Evolutionary conservation across 345 rosid species (phyloP).

Genomic region (Eucalyptus brandiana): DNA sequence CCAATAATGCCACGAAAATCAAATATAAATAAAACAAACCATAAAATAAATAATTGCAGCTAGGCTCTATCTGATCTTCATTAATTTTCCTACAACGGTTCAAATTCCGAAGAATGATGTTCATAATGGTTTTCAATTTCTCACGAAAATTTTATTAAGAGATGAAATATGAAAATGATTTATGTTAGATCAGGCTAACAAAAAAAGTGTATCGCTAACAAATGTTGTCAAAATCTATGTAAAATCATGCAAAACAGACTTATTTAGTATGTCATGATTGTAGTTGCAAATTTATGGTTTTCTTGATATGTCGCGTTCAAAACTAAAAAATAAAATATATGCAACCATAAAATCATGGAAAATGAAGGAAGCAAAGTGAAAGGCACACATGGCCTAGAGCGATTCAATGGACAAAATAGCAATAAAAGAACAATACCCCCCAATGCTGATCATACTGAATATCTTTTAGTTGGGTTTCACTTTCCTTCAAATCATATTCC

Average conservation of each 20-base stretch:
- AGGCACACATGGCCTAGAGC: background rate
- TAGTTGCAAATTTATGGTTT: too few relatives aligned
- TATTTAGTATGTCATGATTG: too few relatives aligned
- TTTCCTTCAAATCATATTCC: background rate
- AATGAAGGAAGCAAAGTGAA: background rate
- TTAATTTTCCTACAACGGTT: background rate
- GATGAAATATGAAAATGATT: background rate
- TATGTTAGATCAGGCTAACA: background rate
- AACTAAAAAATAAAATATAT: too few relatives aligned
- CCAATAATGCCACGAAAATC: background rate
- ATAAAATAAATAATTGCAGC: background rate
- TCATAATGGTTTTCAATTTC: background rate
- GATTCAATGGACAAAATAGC: background rate
- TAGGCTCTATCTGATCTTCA: background rate
- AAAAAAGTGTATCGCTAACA: background rate
- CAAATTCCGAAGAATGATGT: too few relatives aligned
- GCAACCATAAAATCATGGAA: too few relatives aligned
- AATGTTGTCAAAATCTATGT: too few relatives aligned
- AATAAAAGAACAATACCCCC: background rate
- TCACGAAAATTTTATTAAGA: background rate
- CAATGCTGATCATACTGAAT: background rate
- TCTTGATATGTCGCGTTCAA: too few relatives aligned
- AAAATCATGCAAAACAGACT: too few relatives aligned
- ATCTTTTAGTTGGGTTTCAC: background rate
- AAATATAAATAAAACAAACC: background rate